phyloP scores from a whole-genome alignment of 139 green algal genomes.

The Mesostigma viride region DNA sequence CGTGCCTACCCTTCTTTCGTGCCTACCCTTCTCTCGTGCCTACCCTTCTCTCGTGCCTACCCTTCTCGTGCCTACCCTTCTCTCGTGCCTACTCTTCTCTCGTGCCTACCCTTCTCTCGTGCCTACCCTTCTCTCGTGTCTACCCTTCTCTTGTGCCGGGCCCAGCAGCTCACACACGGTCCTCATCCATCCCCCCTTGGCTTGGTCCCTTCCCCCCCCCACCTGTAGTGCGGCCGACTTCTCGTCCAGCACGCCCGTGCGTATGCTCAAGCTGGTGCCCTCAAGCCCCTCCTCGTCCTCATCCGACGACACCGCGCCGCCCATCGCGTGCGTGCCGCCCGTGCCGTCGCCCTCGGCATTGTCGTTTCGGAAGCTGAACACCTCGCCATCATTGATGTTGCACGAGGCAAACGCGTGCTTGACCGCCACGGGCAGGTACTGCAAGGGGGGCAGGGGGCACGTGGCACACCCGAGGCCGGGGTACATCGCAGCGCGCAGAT shows the following conservation, averaged over 20 bases:
- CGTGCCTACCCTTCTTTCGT: no score
- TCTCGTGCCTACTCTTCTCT: no score
- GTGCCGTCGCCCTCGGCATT: constrained; percentile 16
- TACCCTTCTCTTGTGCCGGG: no score
- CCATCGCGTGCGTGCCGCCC: neutral
- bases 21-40: no score
- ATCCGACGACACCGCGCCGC: constrained; percentile 14
- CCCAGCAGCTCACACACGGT: no score
- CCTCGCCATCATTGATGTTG: constrained; percentile 38
- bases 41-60: no score
- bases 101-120: no score
- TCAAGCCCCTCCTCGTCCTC: constrained; percentile 35
- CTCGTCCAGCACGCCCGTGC: constrained; percentile 57
- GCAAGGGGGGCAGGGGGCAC: no score
- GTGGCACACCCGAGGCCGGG: constrained; percentile 1
- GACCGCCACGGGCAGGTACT: constrained; percentile 39
- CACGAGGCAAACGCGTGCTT: constrained; percentile 39
- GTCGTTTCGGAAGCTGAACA: constrained; percentile 13
- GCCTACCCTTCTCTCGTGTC: no score
- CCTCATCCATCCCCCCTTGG: no score
- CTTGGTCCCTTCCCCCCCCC: no score
- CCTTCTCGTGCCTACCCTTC: no score
- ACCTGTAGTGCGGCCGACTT: constrained; percentile 42
- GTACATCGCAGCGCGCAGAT: constrained; percentile 30
- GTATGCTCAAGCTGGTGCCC: constrained; percentile 26